phyloP scores from a whole-genome alignment of 441 rosid genomes.

The Eruca vesicaria region DNA sequence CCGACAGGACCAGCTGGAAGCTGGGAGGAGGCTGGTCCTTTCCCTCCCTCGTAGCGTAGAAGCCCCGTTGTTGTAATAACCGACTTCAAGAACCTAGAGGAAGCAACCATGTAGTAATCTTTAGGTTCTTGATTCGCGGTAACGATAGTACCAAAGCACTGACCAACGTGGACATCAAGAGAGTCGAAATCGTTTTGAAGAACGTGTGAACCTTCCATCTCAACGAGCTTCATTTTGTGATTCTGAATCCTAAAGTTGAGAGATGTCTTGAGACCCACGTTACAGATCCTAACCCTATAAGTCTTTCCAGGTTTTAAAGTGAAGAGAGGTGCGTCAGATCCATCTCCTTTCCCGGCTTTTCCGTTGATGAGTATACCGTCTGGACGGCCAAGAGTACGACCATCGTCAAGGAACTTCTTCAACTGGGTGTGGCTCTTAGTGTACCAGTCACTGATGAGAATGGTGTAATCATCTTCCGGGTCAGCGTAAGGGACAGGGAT shows the following conservation, averaged over 20 bases:
- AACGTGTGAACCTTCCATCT: slow-evolving; percentile 78
- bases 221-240: slow-evolving; percentile 71
- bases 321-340: slow-evolving; percentile 51
- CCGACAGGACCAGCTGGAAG: slow-evolving; percentile 56
- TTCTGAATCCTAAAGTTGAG: slow-evolving; percentile 71
- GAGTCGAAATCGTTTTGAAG: slow-evolving; percentile 65
- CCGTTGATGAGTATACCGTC: slow-evolving; percentile 71
- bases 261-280: slow-evolving; percentile 56
- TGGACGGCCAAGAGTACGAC: slow-evolving; percentile 53
- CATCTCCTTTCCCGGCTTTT: slow-evolving; percentile 40
- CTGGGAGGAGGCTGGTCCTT: slow-evolving; percentile 45
- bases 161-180: slow-evolving; percentile 71
- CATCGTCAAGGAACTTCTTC: slow-evolving; percentile 50
- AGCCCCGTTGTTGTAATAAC: slow-evolving; percentile 41
- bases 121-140: slow-evolving; percentile 50
- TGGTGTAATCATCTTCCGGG: slow-evolving; percentile 60
- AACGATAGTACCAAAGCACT: slow-evolving; percentile 57
- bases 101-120: slow-evolving; percentile 68
- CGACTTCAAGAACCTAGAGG: slow-evolving; percentile 50
- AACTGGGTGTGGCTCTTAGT: slow-evolving; percentile 48
- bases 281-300: slow-evolving; percentile 70
- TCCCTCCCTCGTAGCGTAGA: slow-evolving; percentile 55
- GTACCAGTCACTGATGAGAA: slow-evolving; percentile 62
- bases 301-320: slow-evolving; percentile 65
- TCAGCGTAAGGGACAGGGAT: slow-evolving; percentile 69